Base-by-base conservation (phyloP, 225 moss, liverwort and hornwort species). In the Bryoerythrophyllum caledonicum region DNA sequence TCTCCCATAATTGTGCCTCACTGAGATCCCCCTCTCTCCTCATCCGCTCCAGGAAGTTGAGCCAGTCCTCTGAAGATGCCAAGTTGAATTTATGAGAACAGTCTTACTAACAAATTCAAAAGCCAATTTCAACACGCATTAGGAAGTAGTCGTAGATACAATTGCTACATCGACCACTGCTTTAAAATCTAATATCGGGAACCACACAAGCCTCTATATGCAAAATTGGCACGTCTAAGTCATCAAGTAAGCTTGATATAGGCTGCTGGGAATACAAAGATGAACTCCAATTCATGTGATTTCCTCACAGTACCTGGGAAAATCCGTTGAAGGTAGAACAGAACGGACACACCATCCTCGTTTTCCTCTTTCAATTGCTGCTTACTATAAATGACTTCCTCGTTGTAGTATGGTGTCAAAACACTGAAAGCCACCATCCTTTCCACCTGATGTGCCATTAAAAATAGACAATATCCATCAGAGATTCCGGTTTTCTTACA, bases 391-490 rank as follows among this genome's bases (percentile, higher is more conserved):
- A 96, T 73, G 21, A 96, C 95, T 80, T 87, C 91, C 79, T 96
- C 95, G 20, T 71, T 77, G 71, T 96, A 96, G 79, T 96, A 96
- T 19, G 95, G 95, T 19, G 95, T 96, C 61, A 96, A 79, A 28
- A 92, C 95, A 85, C 95, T 96, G 77, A 96, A 93, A 69, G 93
- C 88, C 81, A 93, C 77, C 95, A 96, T 96, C 76, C 89, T 96
- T 65, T 93, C 93, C 65, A 96, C 95, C 93, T 95, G 74, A 73
- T 28, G 41, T 81, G 34, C 61, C 67, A 81, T 55, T 20, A 68
- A 27, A n/a, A 63, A 72, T 59, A 76, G 58, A 63, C 8, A 4
- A 70, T n/a, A 25, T 51, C 48, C 48, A 19, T 49, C 48, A 49
- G 19, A 37, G 28, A 34, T 58, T 37, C 37, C 38, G 12, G 38